Evolutionary conservation across 2,329 filamentous ascomycete genomes (phyloP).

Genomic region (Metarhizium sp.): DNA sequence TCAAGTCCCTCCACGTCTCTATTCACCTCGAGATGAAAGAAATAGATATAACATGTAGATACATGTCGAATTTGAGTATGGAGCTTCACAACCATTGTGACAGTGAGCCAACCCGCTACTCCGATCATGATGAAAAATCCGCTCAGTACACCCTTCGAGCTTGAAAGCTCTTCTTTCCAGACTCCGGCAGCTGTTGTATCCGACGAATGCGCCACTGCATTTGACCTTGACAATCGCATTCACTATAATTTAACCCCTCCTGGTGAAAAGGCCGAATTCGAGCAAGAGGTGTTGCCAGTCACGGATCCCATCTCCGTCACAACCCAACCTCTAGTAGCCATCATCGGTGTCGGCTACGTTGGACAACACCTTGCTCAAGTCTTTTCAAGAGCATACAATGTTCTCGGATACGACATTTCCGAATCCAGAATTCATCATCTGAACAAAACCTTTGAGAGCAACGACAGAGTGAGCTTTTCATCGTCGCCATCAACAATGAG

Average conservation of each 20-base stretch:
- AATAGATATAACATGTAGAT: no score
- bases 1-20: no score
- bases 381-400: constrained; percentile 30
- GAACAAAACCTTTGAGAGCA: constrained; percentile 15
- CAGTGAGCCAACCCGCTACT: background rate
- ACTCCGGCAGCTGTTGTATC: background rate
- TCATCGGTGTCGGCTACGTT: constrained; percentile 45
- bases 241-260: constrained; percentile 27
- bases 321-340: constrained; percentile 29
- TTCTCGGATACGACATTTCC: constrained; percentile 41
- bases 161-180: background rate
- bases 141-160: background rate
- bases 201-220: background rate
- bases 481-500: constrained; percentile 26
- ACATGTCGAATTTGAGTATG: no score
- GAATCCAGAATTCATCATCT: constrained; percentile 26
- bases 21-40: no score
- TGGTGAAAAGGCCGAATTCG: constrained; percentile 19
- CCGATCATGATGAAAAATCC: background rate
- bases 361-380: constrained; percentile 36
- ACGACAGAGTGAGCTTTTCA: constrained; percentile 27
- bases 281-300: constrained; percentile 8
- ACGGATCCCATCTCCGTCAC: constrained; percentile 4
- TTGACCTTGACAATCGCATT: constrained; percentile 10
- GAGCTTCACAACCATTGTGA: no score